Base-by-base conservation (phyloP, 176 grass and related monocot genomes). In the Urochloa ruziziensis region DNA sequence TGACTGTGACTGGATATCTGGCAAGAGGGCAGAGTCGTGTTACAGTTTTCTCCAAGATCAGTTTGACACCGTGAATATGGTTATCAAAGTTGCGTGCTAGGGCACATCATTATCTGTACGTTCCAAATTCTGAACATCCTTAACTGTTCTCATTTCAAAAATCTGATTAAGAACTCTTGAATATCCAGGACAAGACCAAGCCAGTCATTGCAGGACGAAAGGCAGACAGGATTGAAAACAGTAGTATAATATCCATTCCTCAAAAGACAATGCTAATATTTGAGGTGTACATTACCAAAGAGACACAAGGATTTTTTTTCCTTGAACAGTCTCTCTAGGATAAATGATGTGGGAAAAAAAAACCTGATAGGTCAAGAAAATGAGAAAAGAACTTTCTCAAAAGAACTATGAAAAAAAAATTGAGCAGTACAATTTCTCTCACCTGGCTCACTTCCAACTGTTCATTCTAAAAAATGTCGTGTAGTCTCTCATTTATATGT, bases 281-380 rank as follows among this genome's bases (percentile, higher is more conserved):
- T 70, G 15, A 43, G 12, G 21, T 62, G 65, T 70, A 37, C 63
- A 70, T 67, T 11, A 30, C 14, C 21, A n/a, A n/a, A n/a, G n/a
- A n/a, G n/a, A n/a, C n/a, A n/a, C n/a, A n/a, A n/a, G n/a, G n/a
- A n/a, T n/a, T n/a, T n/a, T n/a, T n/a, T n/a, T n/a, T n/a, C n/a
- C n/a, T n/a, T n/a, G n/a, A n/a, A n/a, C n/a, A 67, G 4, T 70
- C 56, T 78, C 73, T 62, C 43, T 70, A 70, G 43, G 74, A 64
- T 70, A 52, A 19, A 82, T 71, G 40, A 11, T 40, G 1, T 6
- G 7, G n/a, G n/a, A 21, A 72, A 35, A 33, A 67, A 79, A 59
- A n/a, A n/a, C 40, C 23, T 0, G 1, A 12, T 4, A 24, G 35
- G 25, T 68, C n/a, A 12, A 77, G 77, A 1, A 77, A 77, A 35